Conservation (phyloP, 1,284 basidiomycete genomes). For the Malassezia furfur region DNA sequence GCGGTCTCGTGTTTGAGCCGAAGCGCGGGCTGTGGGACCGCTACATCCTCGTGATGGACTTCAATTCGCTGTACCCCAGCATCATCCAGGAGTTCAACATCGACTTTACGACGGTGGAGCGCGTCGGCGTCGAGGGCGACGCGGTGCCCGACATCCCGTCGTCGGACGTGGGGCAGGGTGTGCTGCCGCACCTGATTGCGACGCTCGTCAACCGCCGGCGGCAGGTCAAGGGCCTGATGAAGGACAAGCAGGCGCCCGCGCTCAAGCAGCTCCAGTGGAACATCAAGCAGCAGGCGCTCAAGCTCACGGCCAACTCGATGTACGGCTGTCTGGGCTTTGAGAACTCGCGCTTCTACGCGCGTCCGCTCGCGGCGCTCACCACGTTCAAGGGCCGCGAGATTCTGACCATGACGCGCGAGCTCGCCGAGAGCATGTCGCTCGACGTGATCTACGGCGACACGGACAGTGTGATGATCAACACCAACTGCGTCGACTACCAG, state of each 20-base stretch:
- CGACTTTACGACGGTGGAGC: slow-evolving; percentile 91
- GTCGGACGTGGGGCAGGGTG: slow-evolving; percentile 66
- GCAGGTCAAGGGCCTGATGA: slow-evolving; percentile 90
- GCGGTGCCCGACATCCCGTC: slow-evolving; percentile 80
- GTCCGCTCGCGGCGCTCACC: slow-evolving; percentile 86
- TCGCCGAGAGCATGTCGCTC: slow-evolving; percentile 78
- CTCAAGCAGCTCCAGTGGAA: slow-evolving; percentile 80
- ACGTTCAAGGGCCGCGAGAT: slow-evolving; percentile 98
- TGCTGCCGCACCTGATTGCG: slow-evolving; percentile 88
- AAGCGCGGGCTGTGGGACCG: slow-evolving; percentile 95
- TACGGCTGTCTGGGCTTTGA: slow-evolving; percentile 98
- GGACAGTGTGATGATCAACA: slow-evolving; percentile 97
- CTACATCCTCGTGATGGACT: slow-evolving; percentile 97
- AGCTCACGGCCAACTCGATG: slow-evolving; percentile 99
- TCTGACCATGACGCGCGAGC: slow-evolving; percentile 79
- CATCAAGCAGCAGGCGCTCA: slow-evolving; percentile 93
- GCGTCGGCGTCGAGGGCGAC: slow-evolving; percentile 50
- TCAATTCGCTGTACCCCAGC: slow-evolving; percentile 96
- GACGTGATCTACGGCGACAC: slow-evolving; percentile 99
- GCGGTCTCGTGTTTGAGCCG: slow-evolving; percentile 94
- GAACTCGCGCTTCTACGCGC: slow-evolving; percentile 92
- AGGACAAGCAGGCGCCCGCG: slow-evolving; percentile 66
- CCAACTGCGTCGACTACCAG: slow-evolving; percentile 74
- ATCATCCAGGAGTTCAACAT: slow-evolving; percentile 99
- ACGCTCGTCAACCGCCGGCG: slow-evolving; percentile 80